Evolutionary conservation across 345 rosid species (phyloP).

Genomic region (Aquilaria malaccensis): DNA sequence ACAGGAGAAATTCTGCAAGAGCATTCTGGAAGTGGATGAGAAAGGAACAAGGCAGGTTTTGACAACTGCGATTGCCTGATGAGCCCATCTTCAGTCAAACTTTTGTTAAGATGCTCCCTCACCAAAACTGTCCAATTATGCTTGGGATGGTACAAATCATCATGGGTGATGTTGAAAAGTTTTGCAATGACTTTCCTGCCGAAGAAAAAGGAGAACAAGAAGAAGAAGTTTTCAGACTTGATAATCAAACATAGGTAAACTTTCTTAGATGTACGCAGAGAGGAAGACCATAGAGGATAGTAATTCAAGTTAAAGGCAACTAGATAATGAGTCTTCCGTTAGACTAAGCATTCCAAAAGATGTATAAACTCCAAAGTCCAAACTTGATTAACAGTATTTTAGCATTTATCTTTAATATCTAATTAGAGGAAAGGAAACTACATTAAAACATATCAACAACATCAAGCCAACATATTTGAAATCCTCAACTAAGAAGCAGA

Average conservation of each 20-base stretch:
- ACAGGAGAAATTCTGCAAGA: constrained; percentile 66
- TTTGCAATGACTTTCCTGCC: constrained; percentile 65
- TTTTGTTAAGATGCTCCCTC: constrained; percentile 76
- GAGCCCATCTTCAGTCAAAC: constrained; percentile 73
- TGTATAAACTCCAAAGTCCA: no score
- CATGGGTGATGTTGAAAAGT: constrained; percentile 47
- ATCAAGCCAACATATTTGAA: no score
- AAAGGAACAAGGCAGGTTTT: constrained; percentile 64
- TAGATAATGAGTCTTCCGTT: no score
- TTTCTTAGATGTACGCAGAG: background rate
- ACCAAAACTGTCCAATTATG: constrained; percentile 69
- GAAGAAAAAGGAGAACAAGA: constrained; percentile 3
- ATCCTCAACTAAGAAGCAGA: no score
- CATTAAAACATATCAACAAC: no score
- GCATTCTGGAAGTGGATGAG: constrained; percentile 97
- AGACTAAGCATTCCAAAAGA: no score
- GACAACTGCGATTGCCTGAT: constrained; percentile 55
- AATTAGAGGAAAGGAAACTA: no score
- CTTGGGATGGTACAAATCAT: constrained; percentile 70
- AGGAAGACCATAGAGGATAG: background rate
- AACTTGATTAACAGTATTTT: no score
- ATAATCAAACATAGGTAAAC: background rate
- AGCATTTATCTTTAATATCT: no score
- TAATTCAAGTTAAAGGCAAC: no score
- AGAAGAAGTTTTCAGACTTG: background rate